Conservation (phyloP, 1,284 basidiomycete species). For the Pseudozyma tsukubaensis region DNA sequence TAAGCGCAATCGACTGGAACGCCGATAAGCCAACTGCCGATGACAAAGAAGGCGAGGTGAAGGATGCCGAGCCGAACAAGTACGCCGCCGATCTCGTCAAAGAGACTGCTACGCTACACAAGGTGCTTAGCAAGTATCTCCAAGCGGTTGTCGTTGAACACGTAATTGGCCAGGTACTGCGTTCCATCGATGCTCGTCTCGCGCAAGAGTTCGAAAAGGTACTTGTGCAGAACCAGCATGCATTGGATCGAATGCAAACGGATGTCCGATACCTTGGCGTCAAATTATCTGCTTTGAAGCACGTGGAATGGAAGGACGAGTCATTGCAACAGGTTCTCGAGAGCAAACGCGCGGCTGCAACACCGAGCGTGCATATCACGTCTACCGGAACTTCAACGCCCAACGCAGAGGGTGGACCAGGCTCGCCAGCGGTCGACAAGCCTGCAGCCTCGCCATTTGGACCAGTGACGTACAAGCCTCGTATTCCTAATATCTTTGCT, state of each 20-base stretch:
- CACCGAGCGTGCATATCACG: conserved; percentile 22
- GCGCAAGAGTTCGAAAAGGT: conserved; percentile 55
- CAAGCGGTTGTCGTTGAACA: conserved; percentile 53
- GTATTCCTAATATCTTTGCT: conserved; percentile 48
- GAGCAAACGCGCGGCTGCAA: conserved; percentile 25
- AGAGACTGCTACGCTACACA: conserved; percentile 95
- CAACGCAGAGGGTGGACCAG: conserved; percentile 26
- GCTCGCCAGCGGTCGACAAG: conserved; percentile 36
- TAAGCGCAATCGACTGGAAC: conserved; percentile 71
- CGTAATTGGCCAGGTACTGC: conserved; percentile 58
- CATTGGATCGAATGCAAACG: conserved; percentile 39
- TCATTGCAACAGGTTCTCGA: conserved; percentile 39
- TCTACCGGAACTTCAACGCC: conserved; percentile 29
- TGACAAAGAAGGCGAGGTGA: conserved; percentile 3
- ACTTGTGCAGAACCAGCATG: conserved; percentile 42
- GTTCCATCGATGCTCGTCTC: conserved; percentile 56
- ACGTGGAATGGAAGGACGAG: conserved; percentile 58
- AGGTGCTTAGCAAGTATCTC: conserved; percentile 92
- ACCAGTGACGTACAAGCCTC: conserved; percentile 43
- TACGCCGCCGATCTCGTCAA: conserved; percentile 93
- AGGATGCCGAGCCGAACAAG: conserved; percentile 72
- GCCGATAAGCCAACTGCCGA: conserved; percentile 26
- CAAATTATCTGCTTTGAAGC: conserved; percentile 55
- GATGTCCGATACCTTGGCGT: conserved; percentile 52
- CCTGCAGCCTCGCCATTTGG: conserved; percentile 31